A percentile compares a stretch with the other conserved stretches of the same genome.
Evolutionary conservation across 306 rosid genomes (phyloP).

Genomic region (Cucumis melo): DNA sequence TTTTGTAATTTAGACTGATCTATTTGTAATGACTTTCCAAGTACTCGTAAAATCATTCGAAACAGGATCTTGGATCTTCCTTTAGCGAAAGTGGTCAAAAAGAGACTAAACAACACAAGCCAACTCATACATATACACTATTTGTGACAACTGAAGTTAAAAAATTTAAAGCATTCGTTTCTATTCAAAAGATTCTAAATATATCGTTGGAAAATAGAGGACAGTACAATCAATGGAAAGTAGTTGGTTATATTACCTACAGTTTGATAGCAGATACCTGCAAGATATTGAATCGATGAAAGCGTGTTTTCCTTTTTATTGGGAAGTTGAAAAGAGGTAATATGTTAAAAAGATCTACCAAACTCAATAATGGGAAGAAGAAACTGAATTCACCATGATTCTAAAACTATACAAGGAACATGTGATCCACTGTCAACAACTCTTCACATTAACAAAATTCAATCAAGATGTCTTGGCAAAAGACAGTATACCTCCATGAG

Average conservation of each 20-base stretch:
- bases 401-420: conserved; percentile 21
- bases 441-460: background rate
- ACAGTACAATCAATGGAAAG: background rate
- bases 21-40: background rate
- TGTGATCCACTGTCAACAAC: conserved; percentile 62
- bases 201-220: background rate
- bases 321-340: too few species aligned
- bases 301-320: too few species aligned
- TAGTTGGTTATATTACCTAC: background rate
- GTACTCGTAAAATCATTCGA: too few species aligned
- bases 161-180: conserved; percentile 61
- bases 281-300: too few species aligned
- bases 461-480: background rate
- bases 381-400: background rate
- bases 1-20: too few species aligned
- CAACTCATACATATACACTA: conserved; percentile 83
- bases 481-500: conserved; percentile 72
- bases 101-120: conserved; percentile 58
- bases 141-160: conserved; percentile 80
- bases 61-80: conserved; percentile 12
- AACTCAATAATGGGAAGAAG: background rate
- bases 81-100: conserved; percentile 62
- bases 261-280: conserved; percentile 38
- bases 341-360: too few species aligned
- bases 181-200: conserved; percentile 25